Evolutionary conservation across 306 rosid species (phyloP), one percentile per base, ranked within the genome.

Genomic region (Prunus dulcis): DNA sequence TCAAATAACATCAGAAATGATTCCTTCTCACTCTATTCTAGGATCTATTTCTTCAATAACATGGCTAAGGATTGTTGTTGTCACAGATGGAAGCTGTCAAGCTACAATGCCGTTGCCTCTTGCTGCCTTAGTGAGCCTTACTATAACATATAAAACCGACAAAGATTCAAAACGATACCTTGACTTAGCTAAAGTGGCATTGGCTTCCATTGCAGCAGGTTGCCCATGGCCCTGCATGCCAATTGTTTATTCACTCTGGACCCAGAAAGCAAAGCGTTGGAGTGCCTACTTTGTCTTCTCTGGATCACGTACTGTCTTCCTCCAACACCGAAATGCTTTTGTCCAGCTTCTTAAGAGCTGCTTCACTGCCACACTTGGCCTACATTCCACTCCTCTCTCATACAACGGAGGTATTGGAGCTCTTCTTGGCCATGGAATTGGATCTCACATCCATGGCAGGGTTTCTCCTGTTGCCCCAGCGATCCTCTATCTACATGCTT

Each of bases 171-270:
- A 89, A 69, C 90, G 90, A 53, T 89, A 89, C 76, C 98, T 95
- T 46, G 83, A 84, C 82, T 84, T 95, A 87, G 95, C 90, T 55
- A 91, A 89, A 65, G 96, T 87, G 38, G 90, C 93, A 43, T 81
- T 95, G 83, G 97, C 91, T 84, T 80, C 86, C 77, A 84, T 95
- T 27, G 95, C 98, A 28, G 97, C 97, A 18, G 92, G 97, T 67
- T 92, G 92, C 82, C 96, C 97, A 3, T 95, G 98, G 97, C 98
- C 98, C 76, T 92, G 97, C 85, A 92, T 90, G 97, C 97, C 98
- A 56, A 92, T 95, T 61, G 96, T 95, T 76, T 94, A 94, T 73
- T 95, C 98, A 84, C 88, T 95, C 38, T 95, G 98, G 98, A 89
- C 97, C 65, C 98, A 88, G 82, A 95, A 92, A 83, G 98, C 97